Percentiles rank a stretch among this genome's conserved stretches.
phyloP scores from a whole-genome alignment of 1,139 yeast species.

The Candida tetrigidarum region DNA sequence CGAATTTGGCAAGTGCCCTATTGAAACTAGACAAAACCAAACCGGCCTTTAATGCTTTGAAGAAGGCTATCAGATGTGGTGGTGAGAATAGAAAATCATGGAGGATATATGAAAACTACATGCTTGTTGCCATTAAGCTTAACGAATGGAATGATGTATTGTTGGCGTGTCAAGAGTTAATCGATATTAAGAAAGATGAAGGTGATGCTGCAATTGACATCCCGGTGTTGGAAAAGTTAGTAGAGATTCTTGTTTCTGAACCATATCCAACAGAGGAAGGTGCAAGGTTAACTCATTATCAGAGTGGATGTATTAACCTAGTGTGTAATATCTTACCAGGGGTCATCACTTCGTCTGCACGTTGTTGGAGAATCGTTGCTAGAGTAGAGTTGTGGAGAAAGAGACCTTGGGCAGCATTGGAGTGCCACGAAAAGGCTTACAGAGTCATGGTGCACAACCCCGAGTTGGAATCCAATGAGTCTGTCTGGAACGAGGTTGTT shows the following conservation, averaged over 20 bases:
- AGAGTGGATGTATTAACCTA: constrained; percentile 68
- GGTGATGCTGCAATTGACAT: constrained; percentile 75
- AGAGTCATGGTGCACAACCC: constrained; percentile 72
- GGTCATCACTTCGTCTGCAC: constrained; percentile 69
- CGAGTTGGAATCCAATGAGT: constrained; percentile 63
- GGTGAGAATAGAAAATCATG: constrained; percentile 73
- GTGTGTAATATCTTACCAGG: constrained; percentile 68
- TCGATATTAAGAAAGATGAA: constrained; percentile 52
- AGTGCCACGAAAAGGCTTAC: constrained; percentile 85
- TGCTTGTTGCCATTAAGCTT: constrained; percentile 79
- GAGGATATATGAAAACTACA: constrained; percentile 90
- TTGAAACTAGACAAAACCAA: constrained; percentile 63
- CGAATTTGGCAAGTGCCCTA: constrained; percentile 87
- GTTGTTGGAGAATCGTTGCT: constrained; percentile 85
- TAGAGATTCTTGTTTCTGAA: constrained; percentile 60
- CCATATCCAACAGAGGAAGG: constrained; percentile 51
- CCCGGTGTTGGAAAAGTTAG: constrained; percentile 75
- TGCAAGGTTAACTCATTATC: constrained; percentile 56
- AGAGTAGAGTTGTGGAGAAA: constrained; percentile 87
- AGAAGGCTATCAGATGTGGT: constrained; percentile 72
- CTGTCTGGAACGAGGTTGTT: constrained; percentile 78
- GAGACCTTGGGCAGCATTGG: constrained; percentile 87
- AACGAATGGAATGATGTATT: constrained; percentile 89
- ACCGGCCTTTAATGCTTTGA: constrained; percentile 84
- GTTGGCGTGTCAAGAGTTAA: constrained; percentile 65